Conservation (phyloP, 2,329 filamentous ascomycete species). For the Sporothrix pseudoabietina region DNA sequence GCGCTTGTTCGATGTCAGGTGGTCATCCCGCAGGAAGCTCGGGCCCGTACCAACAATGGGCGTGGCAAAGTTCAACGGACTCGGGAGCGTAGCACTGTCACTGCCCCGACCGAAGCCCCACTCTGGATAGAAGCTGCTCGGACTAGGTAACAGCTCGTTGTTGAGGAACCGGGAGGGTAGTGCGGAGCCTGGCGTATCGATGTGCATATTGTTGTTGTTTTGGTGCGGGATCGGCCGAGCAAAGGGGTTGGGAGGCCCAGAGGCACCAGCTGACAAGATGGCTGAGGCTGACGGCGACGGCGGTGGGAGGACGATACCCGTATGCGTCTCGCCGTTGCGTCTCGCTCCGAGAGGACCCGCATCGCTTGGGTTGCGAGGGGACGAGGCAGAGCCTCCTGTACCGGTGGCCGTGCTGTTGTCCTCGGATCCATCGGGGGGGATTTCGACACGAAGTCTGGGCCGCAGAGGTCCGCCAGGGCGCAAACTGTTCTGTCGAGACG, state of each 20-base stretch:
- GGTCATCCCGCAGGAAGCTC: slow-evolving; percentile 64
- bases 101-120: slow-evolving; percentile 72
- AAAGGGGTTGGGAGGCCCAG: slow-evolving; percentile 93
- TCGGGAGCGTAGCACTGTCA: slow-evolving; percentile 85
- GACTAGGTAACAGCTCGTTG: slow-evolving; percentile 84
- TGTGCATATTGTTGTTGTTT: slow-evolving; percentile 51
- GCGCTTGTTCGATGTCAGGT: slow-evolving; percentile 48
- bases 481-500: slow-evolving; percentile 76
- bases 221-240: slow-evolving; percentile 80
- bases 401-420: slow-evolving; percentile 72
- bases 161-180: slow-evolving; percentile 89
- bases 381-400: slow-evolving; percentile 69
- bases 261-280: slow-evolving; percentile 85
- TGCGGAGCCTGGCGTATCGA: slow-evolving; percentile 89
- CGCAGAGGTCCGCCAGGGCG: slow-evolving; percentile 66
- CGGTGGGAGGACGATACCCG: slow-evolving; percentile 80
- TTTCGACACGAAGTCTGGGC: slow-evolving; percentile 88
- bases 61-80: slow-evolving; percentile 89
- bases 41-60: slow-evolving; percentile 66
- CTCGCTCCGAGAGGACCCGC: slow-evolving; percentile 57
- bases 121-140: slow-evolving; percentile 88
- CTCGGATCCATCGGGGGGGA: slow-evolving; percentile 81
- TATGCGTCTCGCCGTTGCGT: slow-evolving; percentile 42
- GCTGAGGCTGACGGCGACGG: slow-evolving; percentile 88
- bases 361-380: slow-evolving; percentile 58